Evolutionary conservation across 2,329 filamentous ascomycete species (phyloP).

Genomic region (Fusarium neocosmosporiellum): DNA sequence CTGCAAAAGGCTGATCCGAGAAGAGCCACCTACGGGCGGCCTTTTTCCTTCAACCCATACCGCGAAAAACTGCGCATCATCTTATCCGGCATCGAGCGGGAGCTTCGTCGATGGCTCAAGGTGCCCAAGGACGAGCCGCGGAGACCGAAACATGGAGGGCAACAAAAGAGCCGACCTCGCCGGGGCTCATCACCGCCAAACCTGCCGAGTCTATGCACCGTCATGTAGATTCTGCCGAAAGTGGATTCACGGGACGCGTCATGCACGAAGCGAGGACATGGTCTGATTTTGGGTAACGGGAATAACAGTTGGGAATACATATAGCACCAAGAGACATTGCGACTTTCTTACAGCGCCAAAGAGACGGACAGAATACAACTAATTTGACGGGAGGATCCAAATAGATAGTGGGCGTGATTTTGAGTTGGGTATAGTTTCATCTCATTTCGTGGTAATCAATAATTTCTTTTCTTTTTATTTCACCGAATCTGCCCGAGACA

Average conservation of each 20-base stretch:
- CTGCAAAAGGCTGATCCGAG: conserved; percentile 26
- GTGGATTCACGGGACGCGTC: neutral
- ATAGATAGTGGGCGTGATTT: neutral
- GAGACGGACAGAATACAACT: neutral
- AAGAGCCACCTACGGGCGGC: conserved; percentile 3
- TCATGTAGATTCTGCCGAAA: conserved; percentile 21
- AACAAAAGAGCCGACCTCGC: conserved; percentile 2
- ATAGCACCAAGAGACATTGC: neutral
- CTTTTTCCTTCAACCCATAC: conserved; percentile 25
- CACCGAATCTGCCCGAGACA: neutral
- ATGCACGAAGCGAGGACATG: neutral
- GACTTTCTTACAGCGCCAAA: neutral
- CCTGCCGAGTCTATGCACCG: conserved; percentile 10
- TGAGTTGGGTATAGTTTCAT: neutral
- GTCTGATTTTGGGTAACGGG: neutral
- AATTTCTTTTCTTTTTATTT: neutral
- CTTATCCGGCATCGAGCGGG: conserved; percentile 18
- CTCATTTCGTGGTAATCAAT: neutral
- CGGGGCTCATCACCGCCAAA: conserved; percentile 15
- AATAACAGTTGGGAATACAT: neutral
- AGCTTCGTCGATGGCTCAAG: conserved; percentile 30
- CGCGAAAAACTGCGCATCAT: conserved; percentile 25
- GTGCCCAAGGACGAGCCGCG: conserved; percentile 7
- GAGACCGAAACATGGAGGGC: neutral
- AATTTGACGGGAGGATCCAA: neutral